phyloP scores from a whole-genome alignment of 2,329 filamentous ascomycete genomes.

The Xylaria sp. region DNA sequence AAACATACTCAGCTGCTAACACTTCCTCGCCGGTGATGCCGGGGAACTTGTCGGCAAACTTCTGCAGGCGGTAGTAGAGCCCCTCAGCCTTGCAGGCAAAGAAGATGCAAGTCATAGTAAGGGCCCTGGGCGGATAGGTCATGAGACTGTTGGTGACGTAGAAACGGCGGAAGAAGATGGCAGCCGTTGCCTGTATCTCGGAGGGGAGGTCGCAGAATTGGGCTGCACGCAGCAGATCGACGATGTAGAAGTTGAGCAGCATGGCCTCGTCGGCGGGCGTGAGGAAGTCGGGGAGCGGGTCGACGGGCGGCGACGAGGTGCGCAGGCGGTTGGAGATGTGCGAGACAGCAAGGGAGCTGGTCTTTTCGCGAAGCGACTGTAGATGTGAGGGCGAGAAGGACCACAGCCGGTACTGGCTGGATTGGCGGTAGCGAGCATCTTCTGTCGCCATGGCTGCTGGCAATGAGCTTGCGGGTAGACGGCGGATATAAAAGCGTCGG shows the following conservation, averaged over 20 bases:
- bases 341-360: constrained; percentile 76
- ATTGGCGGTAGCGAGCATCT: constrained; percentile 89
- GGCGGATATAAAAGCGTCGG: background rate
- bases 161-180: constrained; percentile 91
- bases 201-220: constrained; percentile 63
- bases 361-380: constrained; percentile 75
- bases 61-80: constrained; percentile 72
- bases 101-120: constrained; percentile 90
- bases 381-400: constrained; percentile 84
- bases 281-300: constrained; percentile 77
- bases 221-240: constrained; percentile 66
- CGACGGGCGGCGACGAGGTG: constrained; percentile 59
- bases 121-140: constrained; percentile 91
- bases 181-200: constrained; percentile 75
- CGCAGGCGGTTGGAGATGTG: constrained; percentile 70
- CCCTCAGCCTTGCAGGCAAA: constrained; percentile 94
- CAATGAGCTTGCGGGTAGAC: background rate
- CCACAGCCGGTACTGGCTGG: constrained; percentile 92
- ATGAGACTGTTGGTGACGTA: constrained; percentile 96
- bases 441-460: constrained; percentile 74
- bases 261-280: constrained; percentile 84
- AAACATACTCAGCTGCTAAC: constrained; percentile 88
- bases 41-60: constrained; percentile 76
- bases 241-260: constrained; percentile 81
- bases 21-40: constrained; percentile 82